Evolutionary conservation across 78 protist species (phyloP), one percentile per base, ranked within the genome.

Genomic region (Dictyostelium purpureum): DNA sequence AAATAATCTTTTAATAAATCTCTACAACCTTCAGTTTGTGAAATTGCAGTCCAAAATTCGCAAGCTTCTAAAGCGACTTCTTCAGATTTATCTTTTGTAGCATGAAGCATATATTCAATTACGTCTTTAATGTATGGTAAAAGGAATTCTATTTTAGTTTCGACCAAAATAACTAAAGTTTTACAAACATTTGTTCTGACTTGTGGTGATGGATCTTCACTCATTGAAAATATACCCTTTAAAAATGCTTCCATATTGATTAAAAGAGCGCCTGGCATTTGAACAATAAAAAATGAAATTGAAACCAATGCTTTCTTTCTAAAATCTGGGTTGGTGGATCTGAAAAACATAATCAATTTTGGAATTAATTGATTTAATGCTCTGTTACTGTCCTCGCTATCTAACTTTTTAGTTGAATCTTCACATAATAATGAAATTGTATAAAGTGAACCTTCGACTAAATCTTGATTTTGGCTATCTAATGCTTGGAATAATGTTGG

Each of bases 11-110:
- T 54, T 6, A 81, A 40, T 35, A 77, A 31, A n/a, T n/a, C 57
- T 56, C 47, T 51, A 57, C 94, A 63, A 6, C 56, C 43, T 31
- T 61, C 40, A 0, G 96, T 52, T 33, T 87, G 87, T 43, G 96
- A 59, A 43, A 96, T n/a, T 0, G 97, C 42, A 2, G 93, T 56
- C 98, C 98, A 96, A 61, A 96, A 96, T 76, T 96, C 98, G 76
- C 96, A 89, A 19, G 98, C 97, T 49, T 94, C 96, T 51, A 91
- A 57, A 24, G 96, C 94, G 38, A 96, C 97, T 1, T 75, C 71
- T 54, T 93, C 93, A 19, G 94, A 70, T 28, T 11, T 38, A 88
- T 95, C 98, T 52, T 51, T 38, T 12, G 95, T 57, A 7, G 87
- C 75, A 31, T 73, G 51, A 33, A 94, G 28, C 95, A 96, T 93